phyloP scores from a whole-genome alignment of 2,329 filamentous ascomycete genomes.

The Verticillium klebahnii region DNA sequence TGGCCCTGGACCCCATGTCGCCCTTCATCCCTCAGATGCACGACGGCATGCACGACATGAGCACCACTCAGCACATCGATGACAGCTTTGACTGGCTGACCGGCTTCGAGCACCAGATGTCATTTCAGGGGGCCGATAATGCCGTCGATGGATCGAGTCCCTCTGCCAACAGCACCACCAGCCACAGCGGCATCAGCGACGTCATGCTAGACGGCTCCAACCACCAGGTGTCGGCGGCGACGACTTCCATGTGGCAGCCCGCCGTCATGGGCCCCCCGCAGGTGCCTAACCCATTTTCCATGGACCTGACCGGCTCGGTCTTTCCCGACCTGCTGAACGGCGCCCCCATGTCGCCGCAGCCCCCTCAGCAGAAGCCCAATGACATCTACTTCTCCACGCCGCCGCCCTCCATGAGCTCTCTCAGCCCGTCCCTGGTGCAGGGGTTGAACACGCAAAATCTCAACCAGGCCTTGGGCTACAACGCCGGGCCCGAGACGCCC shows the following conservation, averaged over 20 bases:
- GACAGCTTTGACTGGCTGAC: slow-evolving; percentile 79
- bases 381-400: slow-evolving; percentile 78
- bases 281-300: slow-evolving; percentile 64
- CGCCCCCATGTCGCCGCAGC: slow-evolving; percentile 73
- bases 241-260: slow-evolving; percentile 64
- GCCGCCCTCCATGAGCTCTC: slow-evolving; percentile 66
- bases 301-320: slow-evolving; percentile 69
- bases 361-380: slow-evolving; percentile 64
- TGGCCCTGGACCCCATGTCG: slow-evolving; percentile 58
- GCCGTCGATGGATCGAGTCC: slow-evolving; percentile 91
- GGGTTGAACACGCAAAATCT: slow-evolving; percentile 57
- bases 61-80: slow-evolving; percentile 58
- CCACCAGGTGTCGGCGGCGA: slow-evolving; percentile 49
- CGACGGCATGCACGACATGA: slow-evolving; percentile 50
- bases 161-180: slow-evolving; percentile 91
- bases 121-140: slow-evolving; percentile 67
- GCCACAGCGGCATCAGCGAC: slow-evolving; percentile 87
- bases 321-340: slow-evolving; percentile 74
- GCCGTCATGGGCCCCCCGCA: slow-evolving; percentile 65
- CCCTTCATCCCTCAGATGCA: slow-evolving; percentile 53
- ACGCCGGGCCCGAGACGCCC: slow-evolving; percentile 64
- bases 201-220: slow-evolving; percentile 82
- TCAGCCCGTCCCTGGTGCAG: slow-evolving; percentile 68
- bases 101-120: slow-evolving; percentile 74
- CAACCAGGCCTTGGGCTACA: slow-evolving; percentile 62